Evolutionary conservation across 2,329 filamentous ascomycete species (phyloP), one percentile per base, ranked within the genome.

Genomic region (Talaromyces piceae): DNA sequence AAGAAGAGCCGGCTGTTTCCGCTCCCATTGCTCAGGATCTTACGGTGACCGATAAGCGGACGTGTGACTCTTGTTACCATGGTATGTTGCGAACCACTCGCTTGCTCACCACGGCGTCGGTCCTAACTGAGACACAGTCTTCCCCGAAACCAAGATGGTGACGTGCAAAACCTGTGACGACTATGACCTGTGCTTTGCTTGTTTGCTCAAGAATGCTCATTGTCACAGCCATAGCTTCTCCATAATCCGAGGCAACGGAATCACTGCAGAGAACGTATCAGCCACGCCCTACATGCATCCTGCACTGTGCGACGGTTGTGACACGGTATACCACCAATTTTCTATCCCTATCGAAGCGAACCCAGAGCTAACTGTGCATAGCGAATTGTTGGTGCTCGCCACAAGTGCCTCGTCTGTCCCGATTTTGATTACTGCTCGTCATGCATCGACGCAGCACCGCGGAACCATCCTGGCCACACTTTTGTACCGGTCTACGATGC

Each of bases 371-470:
- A 49, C 41, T 33, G n/a, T 39, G 30, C 13, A 46, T 16, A 84
- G 78, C 83, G 82, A 67, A 93, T 98, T 62, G 77, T 79, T 60
- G 94, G 93, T 60, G 79, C 95, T 52, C 91, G 93, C 60, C 86
- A 97, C 80, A 98, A 98, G 78, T 98, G 93, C 69, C 77, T 97
- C 57, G 85, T 89, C 67, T 98, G 93, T 75, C 93, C 94, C 41
- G 93, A 98, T 69, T 98, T 89, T 87, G 93, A 98, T 64, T 97
- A 88, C 73, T 98, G 93, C 76, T 78, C 79, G 22, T 75, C 81
- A 7, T 98, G 94, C 70, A 70, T 88, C 53, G 72, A 77, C 60
- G 81, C 78, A 58, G 85, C 88, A 41, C 69, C 72, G 54, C 77
- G 82, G 61, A 82, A 79, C 46, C 94, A 98, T 67, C 82, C 88